Evolutionary conservation across 805 yeast genomes (phyloP), one percentile per base, ranked within the genome.

Genomic region (Wilhelminamyces savonicus): DNA sequence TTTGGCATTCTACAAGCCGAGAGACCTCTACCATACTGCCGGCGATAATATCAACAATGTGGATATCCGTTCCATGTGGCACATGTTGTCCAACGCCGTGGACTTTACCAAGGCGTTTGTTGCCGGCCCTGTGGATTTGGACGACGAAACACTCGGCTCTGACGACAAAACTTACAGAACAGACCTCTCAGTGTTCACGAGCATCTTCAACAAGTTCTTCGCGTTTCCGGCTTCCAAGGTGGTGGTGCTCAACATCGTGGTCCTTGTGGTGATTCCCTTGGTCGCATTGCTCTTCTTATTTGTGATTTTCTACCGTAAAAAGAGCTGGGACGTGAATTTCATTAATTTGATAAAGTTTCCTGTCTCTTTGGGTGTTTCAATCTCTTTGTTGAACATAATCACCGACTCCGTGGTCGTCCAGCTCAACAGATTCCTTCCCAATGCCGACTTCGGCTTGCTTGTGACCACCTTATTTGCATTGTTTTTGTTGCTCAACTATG

Each of bases 1-100:
- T 55, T 73, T 88, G 43, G 95, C 96, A 1, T 88, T 88, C 52
- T 86, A 74, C 52, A 80, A 76, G 45, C 95, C 95, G 15, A 70
- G 97, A 46, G 74, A 82, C 29, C 55, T 83, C 24, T 88, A 88
- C 44, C 97, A 88, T 49, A 88, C 97, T 1, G 56, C 62, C 11
- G 65, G 74, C 26, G 97, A 88, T 53, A 72, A 73, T 27, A 79
- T 83, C 26, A 62, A 67, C 28, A 75, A 77, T 36, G 70, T 84
- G 10, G 61, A 79, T 13, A 73, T 69, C 36, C 78, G 71, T 25
- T 79, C 95, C 0, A 57, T 88, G 26, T 82, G 90, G 80, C 90
- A 84, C 48, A 88, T 88, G 95, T 63, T 83, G 21, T 68, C 78
- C 4, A 78, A 74, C 30, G 64, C 94, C 0, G 54, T 82, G 43